Evolutionary conservation across 257 asterid species (phyloP).

Genomic region (Capsicum pubescens): DNA sequence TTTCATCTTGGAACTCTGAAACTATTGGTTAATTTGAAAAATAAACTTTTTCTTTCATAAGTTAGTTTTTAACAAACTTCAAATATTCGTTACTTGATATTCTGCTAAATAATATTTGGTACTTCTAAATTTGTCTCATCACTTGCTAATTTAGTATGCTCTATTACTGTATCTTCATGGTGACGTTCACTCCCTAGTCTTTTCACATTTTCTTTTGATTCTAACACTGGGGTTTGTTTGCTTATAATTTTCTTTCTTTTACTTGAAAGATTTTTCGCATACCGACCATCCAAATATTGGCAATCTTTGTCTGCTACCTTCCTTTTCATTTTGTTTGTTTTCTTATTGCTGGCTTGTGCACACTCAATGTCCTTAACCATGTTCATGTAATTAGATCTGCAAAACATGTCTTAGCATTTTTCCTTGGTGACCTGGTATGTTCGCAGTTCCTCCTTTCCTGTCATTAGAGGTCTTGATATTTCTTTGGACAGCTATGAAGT

Average conservation of each 20-base stretch:
- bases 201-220: constrained; percentile 17
- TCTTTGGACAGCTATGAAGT: constrained; percentile 17
- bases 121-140: not conserved
- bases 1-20: not conserved
- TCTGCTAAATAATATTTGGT: not conserved
- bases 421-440: constrained; percentile 5
- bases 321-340: not conserved
- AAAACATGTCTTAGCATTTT: not conserved
- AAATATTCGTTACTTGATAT: not conserved
- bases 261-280: not conserved
- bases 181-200: not conserved
- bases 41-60: not conserved
- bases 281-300: not conserved
- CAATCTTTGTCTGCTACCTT: not conserved
- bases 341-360: not conserved
- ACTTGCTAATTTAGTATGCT: not conserved
- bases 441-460: not conserved
- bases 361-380: not conserved
- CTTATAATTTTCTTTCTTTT: not conserved
- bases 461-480: not conserved
- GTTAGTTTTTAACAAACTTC: not conserved
- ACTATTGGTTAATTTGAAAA: not conserved
- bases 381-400: not conserved
- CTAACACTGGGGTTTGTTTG: not conserved
- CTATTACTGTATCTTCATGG: not conserved